These are phyloP conservation scores for Dendrobium huoshanense DNA, from an alignment of 106 monocot species.

Conservation along the genomic window DNA sequence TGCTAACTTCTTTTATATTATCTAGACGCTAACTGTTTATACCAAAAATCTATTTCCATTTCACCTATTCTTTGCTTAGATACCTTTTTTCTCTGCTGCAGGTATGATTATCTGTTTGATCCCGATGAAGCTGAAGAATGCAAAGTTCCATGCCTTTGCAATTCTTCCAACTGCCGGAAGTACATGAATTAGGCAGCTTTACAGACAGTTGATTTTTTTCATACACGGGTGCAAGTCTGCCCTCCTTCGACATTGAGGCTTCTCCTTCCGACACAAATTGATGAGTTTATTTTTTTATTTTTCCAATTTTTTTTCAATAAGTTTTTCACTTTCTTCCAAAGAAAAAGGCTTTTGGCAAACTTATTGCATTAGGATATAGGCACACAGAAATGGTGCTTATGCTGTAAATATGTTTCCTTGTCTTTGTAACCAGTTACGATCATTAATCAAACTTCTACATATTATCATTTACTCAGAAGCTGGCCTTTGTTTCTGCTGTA, in stretches of 20 bases:
- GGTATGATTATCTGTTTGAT: constrained; percentile 83
- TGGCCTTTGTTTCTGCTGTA: not conserved
- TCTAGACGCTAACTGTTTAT: too few species aligned
- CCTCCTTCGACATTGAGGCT: not conserved
- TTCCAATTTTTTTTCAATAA: constrained; percentile 18
- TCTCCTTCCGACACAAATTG: not conserved
- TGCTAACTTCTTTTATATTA: too few species aligned
- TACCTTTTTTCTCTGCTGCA: constrained; percentile 14
- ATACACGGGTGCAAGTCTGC: constrained; percentile 7
- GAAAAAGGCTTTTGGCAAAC: not conserved
- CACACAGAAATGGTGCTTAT: not conserved
- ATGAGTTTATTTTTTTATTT: constrained; percentile 6
- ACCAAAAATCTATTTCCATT: too few species aligned
- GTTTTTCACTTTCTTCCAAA: not conserved
- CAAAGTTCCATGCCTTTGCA: constrained; percentile 76
- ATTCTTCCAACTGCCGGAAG: constrained; percentile 56
- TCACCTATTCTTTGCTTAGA: not conserved
- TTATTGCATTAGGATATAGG: not conserved
- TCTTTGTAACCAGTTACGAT: not conserved
- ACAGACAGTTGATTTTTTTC: constrained; percentile 14
- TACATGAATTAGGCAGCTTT: constrained; percentile 53
- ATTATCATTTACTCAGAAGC: not conserved
- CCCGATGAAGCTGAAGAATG: constrained; percentile 72
- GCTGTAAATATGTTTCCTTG: constrained; percentile 3
- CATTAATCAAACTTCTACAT: not conserved